Percentiles rank a stretch among this genome's conserved stretches.
These are phyloP conservation scores for Hemileccinum impolitum DNA, from an alignment of 768 basidiomycete species.

Conservation along the genomic window DNA sequence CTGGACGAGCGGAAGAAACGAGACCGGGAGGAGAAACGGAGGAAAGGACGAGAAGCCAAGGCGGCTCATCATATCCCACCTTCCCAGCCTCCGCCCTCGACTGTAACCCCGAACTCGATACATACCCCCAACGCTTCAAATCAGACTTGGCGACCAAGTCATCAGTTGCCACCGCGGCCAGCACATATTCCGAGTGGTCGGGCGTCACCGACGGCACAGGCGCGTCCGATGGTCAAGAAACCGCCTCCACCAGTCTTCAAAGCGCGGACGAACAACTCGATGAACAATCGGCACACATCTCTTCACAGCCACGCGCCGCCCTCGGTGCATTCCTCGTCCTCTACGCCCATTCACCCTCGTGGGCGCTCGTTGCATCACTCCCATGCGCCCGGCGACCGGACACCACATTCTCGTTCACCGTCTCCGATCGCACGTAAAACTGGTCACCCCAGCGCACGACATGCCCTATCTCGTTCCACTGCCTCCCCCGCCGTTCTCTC, in stretches of 20 bases:
- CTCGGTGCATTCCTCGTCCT: slow-evolving; percentile 32
- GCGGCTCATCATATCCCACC: slow-evolving; percentile 13
- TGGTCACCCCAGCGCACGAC: slow-evolving; percentile 29
- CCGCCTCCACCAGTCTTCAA: slow-evolving; percentile 20
- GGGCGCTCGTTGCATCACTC: slow-evolving; percentile 25
- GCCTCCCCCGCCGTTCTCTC: slow-evolving; percentile 28
- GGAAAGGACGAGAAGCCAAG: slow-evolving; percentile 33
- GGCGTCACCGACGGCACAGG: slow-evolving; percentile 25
- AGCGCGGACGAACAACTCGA: slow-evolving; percentile 25
- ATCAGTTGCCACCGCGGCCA: slow-evolving; percentile 29
- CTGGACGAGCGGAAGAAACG: slow-evolving; percentile 49
- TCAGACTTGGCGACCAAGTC: slow-evolving; percentile 21
- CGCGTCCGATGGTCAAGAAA: slow-evolving; percentile 29
- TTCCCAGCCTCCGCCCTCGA: slow-evolving; percentile 13
- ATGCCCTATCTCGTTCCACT: slow-evolving; percentile 18
- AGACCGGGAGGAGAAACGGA: slow-evolving; percentile 47
- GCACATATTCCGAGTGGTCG: slow-evolving; percentile 24
- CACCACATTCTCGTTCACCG: slow-evolving; percentile 34
- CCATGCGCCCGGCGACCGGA: slow-evolving; percentile 16
- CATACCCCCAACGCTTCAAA: slow-evolving; percentile 25
- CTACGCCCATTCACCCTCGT: slow-evolving; percentile 31
- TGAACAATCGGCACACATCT: slow-evolving; percentile 19
- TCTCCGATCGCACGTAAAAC: slow-evolving; percentile 42
- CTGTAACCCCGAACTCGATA: slow-evolving; percentile 26
- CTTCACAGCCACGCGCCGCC: slow-evolving; percentile 19